Evolutionary conservation across 2,329 filamentous ascomycete genomes (phyloP).

Genomic region (Cadophora sp.): DNA sequence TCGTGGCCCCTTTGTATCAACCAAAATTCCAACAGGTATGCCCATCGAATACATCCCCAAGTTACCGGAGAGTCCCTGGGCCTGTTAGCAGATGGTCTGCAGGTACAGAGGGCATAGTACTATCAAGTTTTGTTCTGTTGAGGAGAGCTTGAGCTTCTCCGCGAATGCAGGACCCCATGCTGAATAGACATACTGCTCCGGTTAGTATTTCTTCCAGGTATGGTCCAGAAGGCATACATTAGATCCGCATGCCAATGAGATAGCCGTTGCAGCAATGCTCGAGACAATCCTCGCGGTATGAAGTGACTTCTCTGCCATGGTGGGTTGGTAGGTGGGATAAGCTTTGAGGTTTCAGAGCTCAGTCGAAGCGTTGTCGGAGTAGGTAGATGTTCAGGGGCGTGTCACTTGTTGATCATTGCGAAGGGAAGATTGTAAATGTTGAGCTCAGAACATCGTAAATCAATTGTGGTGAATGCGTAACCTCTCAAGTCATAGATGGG

Average conservation of each 20-base stretch:
- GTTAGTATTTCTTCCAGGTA: conserved; percentile 16
- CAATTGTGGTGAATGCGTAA: conserved; percentile 5
- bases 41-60: conserved; percentile 94
- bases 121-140: conserved; percentile 93
- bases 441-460: conserved; percentile 4
- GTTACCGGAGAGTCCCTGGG: conserved; percentile 74
- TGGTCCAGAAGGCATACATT: conserved; percentile 67
- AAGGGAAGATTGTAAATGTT: background rate
- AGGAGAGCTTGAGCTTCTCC: conserved; percentile 81
- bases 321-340: conserved; percentile 31
- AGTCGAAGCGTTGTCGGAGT: conserved; percentile 2
- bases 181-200: conserved; percentile 87
- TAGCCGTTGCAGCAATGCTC: conserved; percentile 82
- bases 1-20: conserved; percentile 82
- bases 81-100: conserved; percentile 42
- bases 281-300: conserved; percentile 77
- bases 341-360: background rate
- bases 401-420: conserved; percentile 34
- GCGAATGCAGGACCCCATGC: conserved; percentile 98
- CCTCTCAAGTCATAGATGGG: conserved; percentile 23
- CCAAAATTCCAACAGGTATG: conserved; percentile 86
- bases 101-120: conserved; percentile 54
- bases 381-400: conserved; percentile 8
- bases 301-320: conserved; percentile 57
- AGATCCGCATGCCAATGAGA: conserved; percentile 89